A percentile compares a stretch with the other conserved stretches of the same genome.
These are phyloP conservation scores for Danielia oregonensis DNA, from an alignment of 805 yeast genomes.

Conservation along the genomic window DNA sequence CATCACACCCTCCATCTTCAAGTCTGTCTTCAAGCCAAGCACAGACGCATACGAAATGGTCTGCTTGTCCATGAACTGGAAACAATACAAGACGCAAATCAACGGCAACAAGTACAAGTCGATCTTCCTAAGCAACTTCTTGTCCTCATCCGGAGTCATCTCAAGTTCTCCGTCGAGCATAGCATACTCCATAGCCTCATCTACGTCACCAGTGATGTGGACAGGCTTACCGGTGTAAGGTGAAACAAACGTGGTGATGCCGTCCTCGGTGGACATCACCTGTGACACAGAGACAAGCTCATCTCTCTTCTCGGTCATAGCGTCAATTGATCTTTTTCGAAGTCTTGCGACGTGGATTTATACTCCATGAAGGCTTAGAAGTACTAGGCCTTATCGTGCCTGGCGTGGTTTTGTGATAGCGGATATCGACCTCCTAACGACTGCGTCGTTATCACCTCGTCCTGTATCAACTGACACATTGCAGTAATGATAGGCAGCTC, in stretches of 20 bases:
- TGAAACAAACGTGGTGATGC: constrained; percentile 13
- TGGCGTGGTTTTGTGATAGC: no score
- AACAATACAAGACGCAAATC: constrained; percentile 45
- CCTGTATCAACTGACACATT: no score
- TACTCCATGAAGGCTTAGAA: no score
- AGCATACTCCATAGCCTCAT: constrained; percentile 42
- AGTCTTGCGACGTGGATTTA: no score
- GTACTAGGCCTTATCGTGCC: no score
- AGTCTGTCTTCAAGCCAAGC: constrained; percentile 45
- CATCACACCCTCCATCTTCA: constrained; percentile 23
- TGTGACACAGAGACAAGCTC: no score
- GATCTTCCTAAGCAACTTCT: constrained; percentile 21
- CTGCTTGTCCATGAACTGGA: constrained; percentile 60
- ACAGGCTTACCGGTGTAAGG: constrained; percentile 18
- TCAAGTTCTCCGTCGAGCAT: constrained; percentile 26
- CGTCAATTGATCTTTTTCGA: no score
- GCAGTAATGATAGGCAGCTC: no score
- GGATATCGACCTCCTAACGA: no score
- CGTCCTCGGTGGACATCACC: constrained; percentile 5
- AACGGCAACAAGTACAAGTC: constrained; percentile 50
- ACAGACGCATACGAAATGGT: constrained; percentile 51
- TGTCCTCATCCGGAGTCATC: constrained; percentile 26
- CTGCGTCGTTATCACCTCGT: no score
- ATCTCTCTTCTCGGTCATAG: no score
- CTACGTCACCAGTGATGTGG: constrained; percentile 34